Evolutionary conservation across 345 rosid species (phyloP).

Genomic region (Linum lewisii): DNA sequence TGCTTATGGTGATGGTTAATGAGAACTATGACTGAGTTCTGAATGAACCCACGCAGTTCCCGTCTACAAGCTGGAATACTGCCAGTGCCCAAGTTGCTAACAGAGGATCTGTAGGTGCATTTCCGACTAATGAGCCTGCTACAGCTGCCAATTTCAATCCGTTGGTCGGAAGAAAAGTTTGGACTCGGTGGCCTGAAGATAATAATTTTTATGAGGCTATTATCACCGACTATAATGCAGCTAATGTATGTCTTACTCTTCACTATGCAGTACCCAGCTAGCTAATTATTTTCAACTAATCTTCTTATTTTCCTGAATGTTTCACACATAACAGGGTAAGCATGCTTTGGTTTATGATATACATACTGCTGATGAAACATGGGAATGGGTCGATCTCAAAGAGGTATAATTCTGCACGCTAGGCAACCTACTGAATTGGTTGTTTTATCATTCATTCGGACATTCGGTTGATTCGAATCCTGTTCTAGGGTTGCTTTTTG

Average conservation of each 20-base stretch:
- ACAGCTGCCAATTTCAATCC: constrained; percentile 54
- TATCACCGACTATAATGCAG: constrained; percentile 61
- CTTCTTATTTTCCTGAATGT: constrained; percentile 3
- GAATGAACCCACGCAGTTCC: constrained; percentile 57
- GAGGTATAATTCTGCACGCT: constrained; percentile 45
- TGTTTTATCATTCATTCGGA: neutral
- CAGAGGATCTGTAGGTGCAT: constrained; percentile 35
- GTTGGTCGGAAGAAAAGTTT: constrained; percentile 74
- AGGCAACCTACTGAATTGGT: neutral
- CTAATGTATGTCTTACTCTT: constrained; percentile 36
- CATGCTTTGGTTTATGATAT: constrained; percentile 95
- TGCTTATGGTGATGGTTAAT: neutral
- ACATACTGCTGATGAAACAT: constrained; percentile 60
- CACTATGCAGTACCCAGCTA: constrained; percentile 4
- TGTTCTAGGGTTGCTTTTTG: no score
- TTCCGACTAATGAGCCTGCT: constrained; percentile 52
- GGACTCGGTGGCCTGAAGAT: constrained; percentile 98
- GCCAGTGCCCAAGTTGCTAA: constrained; percentile 56
- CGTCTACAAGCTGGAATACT: constrained; percentile 41
- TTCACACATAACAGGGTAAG: constrained; percentile 44
- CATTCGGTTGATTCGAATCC: neutral
- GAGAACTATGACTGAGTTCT: neutral
- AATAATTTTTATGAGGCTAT: constrained; percentile 84
- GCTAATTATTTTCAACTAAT: constrained; percentile 19
- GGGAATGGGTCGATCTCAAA: constrained; percentile 98